Evolutionary conservation across 345 rosid species (phyloP), one percentile per base, ranked within the genome.

Genomic region (Camelina sativa): DNA sequence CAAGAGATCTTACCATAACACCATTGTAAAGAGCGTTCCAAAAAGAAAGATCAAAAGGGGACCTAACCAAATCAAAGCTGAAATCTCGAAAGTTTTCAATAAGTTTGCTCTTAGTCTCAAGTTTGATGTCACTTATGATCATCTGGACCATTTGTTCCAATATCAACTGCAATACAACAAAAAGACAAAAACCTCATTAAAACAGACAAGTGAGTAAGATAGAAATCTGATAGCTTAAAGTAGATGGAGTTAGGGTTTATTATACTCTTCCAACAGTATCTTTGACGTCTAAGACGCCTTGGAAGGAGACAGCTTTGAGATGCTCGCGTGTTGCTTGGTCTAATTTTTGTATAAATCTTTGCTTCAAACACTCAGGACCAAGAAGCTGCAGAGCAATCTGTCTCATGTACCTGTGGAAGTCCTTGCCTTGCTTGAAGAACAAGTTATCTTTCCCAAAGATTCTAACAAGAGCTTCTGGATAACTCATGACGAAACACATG

Each of bases 1-100:
- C 15, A 55, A 6, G 63, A 25, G 40, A 30, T 15, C 22, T 57
- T 60, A 79, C 84, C 81, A 73, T 55, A 64, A 79, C 67, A 43
- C 85, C 78, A 65, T 16, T 41, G 68, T 81, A 73, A 37, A 61
- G 84, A 79, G 81, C 71, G 11, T 82, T 81, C 75, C 87, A 67
- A 3, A 66, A 75, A 30, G 30, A 63, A 43, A 40, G 69, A 44
- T 64, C 83, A 2, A 86, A 81, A 5, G 52, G 87, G 81, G 46
- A 85, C 72, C 13, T 83, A 82, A 59, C 62, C 54, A 11, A 84
- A 53, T 52, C 85, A 84, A 20, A 73, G 53, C 25, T 71, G 28
- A 81, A 85, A 76, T 5, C 73, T 51, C 34, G 68, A 53, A 54
- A 58, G 52, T 17, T 72, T 4, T 66, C 67, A 23, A 41, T 40